Conservation (phyloP, 1,139 yeast species). For the Pichia sp. region DNA sequence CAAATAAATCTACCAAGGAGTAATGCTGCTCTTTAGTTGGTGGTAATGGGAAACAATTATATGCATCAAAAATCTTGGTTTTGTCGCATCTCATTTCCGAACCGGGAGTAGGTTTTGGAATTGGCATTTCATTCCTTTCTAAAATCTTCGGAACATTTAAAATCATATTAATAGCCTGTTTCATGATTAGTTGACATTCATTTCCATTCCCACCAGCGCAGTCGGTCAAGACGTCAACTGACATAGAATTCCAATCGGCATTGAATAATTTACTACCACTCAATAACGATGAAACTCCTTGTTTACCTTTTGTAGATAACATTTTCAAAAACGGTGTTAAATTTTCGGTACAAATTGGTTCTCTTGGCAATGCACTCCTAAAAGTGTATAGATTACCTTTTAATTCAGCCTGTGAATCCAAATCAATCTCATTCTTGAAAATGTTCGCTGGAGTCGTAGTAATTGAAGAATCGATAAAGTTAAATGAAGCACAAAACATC, state of each 20-base stretch:
- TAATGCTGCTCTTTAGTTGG: conserved; percentile 46
- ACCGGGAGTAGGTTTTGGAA: conserved; percentile 74
- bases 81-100: conserved; percentile 65
- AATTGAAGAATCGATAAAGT: conserved; percentile 72
- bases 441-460: conserved; percentile 65
- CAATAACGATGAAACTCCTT: conserved; percentile 77
- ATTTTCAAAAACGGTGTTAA: conserved; percentile 87
- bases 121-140: conserved; percentile 54
- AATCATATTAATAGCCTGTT: conserved; percentile 67
- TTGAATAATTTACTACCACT: conserved; percentile 97
- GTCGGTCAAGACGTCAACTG: conserved; percentile 67
- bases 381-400: conserved; percentile 43
- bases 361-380: conserved; percentile 88
- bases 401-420: conserved; percentile 20
- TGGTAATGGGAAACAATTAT: conserved; percentile 72
- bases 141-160: conserved; percentile 63
- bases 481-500: conserved; percentile 88
- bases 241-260: conserved; percentile 91
- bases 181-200: conserved; percentile 47
- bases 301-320: conserved; percentile 86
- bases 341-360: conserved; percentile 96
- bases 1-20: conserved; percentile 60
- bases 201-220: conserved; percentile 28
- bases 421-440: conserved; percentile 28
- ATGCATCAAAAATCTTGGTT: conserved; percentile 45